Evolutionary conservation across 345 rosid species (phyloP).

Genomic region (Eucalyptus grandis): DNA sequence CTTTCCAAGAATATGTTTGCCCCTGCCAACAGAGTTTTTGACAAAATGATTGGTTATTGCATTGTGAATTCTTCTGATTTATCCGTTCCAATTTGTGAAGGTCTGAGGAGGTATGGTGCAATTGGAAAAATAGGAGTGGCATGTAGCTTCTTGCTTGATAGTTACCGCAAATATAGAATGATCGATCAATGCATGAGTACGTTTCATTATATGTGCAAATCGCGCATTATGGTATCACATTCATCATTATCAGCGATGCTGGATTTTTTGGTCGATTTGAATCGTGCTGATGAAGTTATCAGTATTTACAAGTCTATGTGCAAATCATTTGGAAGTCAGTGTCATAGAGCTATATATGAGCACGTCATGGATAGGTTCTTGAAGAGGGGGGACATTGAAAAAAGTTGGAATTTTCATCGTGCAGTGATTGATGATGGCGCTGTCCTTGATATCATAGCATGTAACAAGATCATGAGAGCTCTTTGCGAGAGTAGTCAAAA

Average conservation of each 20-base stretch:
- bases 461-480: slow-evolving; percentile 28
- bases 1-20: slow-evolving; percentile 12
- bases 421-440: slow-evolving; percentile 10
- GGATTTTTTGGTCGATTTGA: slow-evolving; percentile 10
- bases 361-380: slow-evolving; percentile 24
- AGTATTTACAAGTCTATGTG: neutral
- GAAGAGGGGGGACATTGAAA: slow-evolving; percentile 12
- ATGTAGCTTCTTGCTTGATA: slow-evolving; percentile 21
- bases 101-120: neutral
- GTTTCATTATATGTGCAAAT: slow-evolving; percentile 4
- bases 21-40: slow-evolving; percentile 25
- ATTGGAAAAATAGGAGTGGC: neutral
- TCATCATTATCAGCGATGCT: slow-evolving; percentile 7
- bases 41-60: slow-evolving; percentile 5
- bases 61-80: slow-evolving; percentile 1
- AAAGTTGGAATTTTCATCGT: slow-evolving; percentile 21
- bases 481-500: slow-evolving; percentile 10
- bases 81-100: neutral
- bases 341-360: slow-evolving; percentile 14
- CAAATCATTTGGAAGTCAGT: slow-evolving; percentile 7
- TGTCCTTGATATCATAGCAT: slow-evolving; percentile 16
- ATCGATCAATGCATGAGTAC: slow-evolving; percentile 6
- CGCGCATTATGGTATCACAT: neutral
- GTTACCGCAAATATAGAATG: slow-evolving; percentile 16
- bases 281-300: slow-evolving; percentile 6